Percentiles rank a stretch among this genome's conserved stretches.
phyloP scores from a whole-genome alignment of 2,329 filamentous ascomycete genomes.

The Corynespora cassiicola region DNA sequence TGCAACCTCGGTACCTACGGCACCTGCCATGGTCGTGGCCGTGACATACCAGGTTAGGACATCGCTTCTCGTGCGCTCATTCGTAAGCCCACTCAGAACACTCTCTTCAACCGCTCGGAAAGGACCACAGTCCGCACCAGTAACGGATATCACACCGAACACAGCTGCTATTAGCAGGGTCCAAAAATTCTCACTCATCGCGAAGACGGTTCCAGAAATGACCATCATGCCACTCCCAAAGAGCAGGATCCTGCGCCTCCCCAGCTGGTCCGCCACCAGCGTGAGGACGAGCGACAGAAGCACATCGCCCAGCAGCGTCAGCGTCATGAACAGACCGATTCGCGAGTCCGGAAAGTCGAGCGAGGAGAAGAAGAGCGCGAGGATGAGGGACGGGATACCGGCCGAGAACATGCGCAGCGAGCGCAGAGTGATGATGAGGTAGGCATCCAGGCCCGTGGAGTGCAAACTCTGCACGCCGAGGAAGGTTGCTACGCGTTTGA shows the following conservation, averaged over 20 bases:
- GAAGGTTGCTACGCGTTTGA: slow-evolving; percentile 31
- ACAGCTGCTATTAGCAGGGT: slow-evolving; percentile 44
- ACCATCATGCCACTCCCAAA: slow-evolving; percentile 46
- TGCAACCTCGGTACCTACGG: slow-evolving; percentile 40
- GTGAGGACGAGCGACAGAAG: slow-evolving; percentile 44
- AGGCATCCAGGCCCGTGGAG: slow-evolving; percentile 43
- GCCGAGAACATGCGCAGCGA: slow-evolving; percentile 43
- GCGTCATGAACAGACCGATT: slow-evolving; percentile 50
- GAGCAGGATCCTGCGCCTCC: slow-evolving; percentile 42
- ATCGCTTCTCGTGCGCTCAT: slow-evolving; percentile 42
- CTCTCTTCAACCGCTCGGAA: slow-evolving; percentile 45
- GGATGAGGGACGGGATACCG: slow-evolving; percentile 45
- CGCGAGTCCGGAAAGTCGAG: slow-evolving; percentile 41
- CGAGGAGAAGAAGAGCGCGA: slow-evolving; percentile 46
- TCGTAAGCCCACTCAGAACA: slow-evolving; percentile 43
- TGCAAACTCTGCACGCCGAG: slow-evolving; percentile 40
- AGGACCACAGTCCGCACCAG: slow-evolving; percentile 41
- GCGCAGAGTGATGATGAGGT: slow-evolving; percentile 51
- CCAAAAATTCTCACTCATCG: slow-evolving; percentile 45
- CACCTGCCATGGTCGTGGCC: slow-evolving; percentile 43
- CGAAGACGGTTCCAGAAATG: slow-evolving; percentile 42
- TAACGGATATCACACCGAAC: slow-evolving; percentile 46
- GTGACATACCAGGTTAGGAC: slow-evolving; percentile 50
- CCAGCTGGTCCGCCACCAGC: slow-evolving; percentile 46
- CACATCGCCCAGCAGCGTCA: slow-evolving; percentile 49